phyloP scores from a whole-genome alignment of 2,329 filamentous ascomycete species.

The Blastomyces parvus region DNA sequence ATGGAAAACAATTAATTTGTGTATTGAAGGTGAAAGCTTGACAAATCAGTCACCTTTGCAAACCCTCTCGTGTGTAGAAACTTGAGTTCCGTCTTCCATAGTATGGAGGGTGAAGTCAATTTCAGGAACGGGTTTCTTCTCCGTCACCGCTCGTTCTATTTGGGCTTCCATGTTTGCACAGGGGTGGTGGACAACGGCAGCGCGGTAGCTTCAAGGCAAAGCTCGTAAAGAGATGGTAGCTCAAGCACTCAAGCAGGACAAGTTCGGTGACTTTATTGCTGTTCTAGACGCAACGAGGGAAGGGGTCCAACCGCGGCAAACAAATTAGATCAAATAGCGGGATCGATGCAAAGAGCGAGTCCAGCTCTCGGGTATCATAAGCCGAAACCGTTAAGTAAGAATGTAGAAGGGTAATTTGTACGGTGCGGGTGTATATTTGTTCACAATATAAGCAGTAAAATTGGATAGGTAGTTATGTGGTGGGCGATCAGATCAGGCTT shows the following conservation, averaged over 20 bases:
- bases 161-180: slow-evolving; percentile 32
- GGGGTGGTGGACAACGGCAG: neutral
- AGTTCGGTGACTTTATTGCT: neutral
- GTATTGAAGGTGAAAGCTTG: neutral
- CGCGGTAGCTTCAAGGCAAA: neutral
- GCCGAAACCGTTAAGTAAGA: neutral
- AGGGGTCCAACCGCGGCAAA: neutral
- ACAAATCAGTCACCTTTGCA: slow-evolving; percentile 69
- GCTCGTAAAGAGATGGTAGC: neutral
- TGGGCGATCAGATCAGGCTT: neutral
- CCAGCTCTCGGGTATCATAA: slow-evolving; percentile 6
- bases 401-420: neutral
- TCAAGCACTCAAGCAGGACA: neutral
- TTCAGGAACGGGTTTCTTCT: slow-evolving; percentile 93
- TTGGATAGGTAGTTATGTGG: neutral
- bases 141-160: slow-evolving; percentile 78
- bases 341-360: neutral
- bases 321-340: neutral
- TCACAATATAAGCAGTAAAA: neutral
- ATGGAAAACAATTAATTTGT: slow-evolving; percentile 13
- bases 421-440: neutral
- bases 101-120: slow-evolving; percentile 98
- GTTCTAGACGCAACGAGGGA: neutral
- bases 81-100: slow-evolving; percentile 94
- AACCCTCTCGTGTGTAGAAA: slow-evolving; percentile 90